Conservation (phyloP, 306 rosid species). For the Begonia loranthoides region DNA sequence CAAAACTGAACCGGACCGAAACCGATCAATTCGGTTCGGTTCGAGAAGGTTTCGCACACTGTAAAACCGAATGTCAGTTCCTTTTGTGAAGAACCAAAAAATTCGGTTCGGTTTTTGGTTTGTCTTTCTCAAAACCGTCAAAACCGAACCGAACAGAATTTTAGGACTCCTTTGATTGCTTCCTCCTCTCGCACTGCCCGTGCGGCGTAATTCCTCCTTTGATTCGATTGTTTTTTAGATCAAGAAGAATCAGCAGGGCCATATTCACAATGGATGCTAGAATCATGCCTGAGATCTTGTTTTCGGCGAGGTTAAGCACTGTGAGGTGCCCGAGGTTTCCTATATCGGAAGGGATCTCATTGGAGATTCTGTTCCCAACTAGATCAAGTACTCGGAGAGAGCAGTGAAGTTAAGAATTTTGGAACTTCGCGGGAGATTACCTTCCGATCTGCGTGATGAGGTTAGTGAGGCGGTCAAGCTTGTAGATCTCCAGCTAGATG, state of each 20-base stretch:
- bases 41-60: too few species aligned
- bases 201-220: too few species aligned
- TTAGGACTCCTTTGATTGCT: too few species aligned
- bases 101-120: too few species aligned
- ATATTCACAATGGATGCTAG: slow-evolving; percentile 36
- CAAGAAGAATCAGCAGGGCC: slow-evolving; percentile 44
- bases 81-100: too few species aligned
- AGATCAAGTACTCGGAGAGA: slow-evolving; percentile 62
- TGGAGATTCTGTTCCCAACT: slow-evolving; percentile 53
- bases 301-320: slow-evolving; percentile 63
- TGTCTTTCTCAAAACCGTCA: too few species aligned
- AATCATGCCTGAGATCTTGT: slow-evolving; percentile 42
- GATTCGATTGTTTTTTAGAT: slow-evolving; percentile 45
- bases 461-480: too few species aligned
- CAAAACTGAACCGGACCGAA: too few species aligned
- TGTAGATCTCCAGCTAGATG: slow-evolving; percentile 70
- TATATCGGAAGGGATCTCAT: slow-evolving; percentile 37
- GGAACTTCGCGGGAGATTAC: slow-evolving; percentile 60
- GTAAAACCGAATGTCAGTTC: too few species aligned
- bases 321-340: slow-evolving; percentile 40
- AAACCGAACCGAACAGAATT: too few species aligned
- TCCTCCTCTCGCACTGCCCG: too few species aligned
- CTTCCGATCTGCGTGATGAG: slow-evolving; percentile 76
- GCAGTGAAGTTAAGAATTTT: slow-evolving; percentile 43
- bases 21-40: too few species aligned